A percentile compares a stretch with the other conserved stretches of the same genome.
Conservation (phyloP, 1,284 basidiomycete species). For the Rhodotorula sp. region DNA sequence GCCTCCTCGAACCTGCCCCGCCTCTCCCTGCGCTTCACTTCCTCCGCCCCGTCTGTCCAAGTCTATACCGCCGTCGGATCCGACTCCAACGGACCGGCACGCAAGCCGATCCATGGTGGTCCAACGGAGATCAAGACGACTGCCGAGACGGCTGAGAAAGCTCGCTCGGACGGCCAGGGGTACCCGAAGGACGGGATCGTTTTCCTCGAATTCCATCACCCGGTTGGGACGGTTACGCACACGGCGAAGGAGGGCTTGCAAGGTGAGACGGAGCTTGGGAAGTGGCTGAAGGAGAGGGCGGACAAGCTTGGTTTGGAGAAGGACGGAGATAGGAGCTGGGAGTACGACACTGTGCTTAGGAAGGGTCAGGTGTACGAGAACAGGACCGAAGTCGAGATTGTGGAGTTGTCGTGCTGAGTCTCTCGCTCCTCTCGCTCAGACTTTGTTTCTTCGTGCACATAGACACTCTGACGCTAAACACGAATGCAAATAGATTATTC, state of each 20-base stretch:
- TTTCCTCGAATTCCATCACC: conserved; percentile 39
- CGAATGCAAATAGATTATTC: background rate
- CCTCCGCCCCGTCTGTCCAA: conserved; percentile 32
- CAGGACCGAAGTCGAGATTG: conserved; percentile 31
- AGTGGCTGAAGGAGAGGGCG: conserved; percentile 11
- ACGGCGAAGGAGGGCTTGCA: background rate
- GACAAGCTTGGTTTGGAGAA: background rate
- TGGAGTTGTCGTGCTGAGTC: background rate
- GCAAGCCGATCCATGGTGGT: conserved; percentile 17
- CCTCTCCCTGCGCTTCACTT: conserved; percentile 25
- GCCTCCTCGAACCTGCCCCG: conserved; percentile 6
- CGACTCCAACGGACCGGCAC: conserved; percentile 16
- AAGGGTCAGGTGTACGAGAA: conserved; percentile 37
- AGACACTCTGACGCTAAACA: background rate
- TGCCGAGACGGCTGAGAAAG: background rate
- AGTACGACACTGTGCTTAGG: conserved; percentile 26
- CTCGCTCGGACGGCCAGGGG: background rate
- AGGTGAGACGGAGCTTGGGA: conserved; percentile 6
- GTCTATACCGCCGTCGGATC: conserved; percentile 28
- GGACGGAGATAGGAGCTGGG: conserved; percentile 18
- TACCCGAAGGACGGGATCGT: conserved; percentile 26
- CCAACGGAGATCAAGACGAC: background rate
- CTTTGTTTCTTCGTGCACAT: background rate
- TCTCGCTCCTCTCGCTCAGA: background rate
- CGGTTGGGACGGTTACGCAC: conserved; percentile 30